A percentile compares a stretch with the other conserved stretches of the same genome.
Evolutionary conservation across 116 monocot species (phyloP).

Genomic region (Dioscorea cayenensis): DNA sequence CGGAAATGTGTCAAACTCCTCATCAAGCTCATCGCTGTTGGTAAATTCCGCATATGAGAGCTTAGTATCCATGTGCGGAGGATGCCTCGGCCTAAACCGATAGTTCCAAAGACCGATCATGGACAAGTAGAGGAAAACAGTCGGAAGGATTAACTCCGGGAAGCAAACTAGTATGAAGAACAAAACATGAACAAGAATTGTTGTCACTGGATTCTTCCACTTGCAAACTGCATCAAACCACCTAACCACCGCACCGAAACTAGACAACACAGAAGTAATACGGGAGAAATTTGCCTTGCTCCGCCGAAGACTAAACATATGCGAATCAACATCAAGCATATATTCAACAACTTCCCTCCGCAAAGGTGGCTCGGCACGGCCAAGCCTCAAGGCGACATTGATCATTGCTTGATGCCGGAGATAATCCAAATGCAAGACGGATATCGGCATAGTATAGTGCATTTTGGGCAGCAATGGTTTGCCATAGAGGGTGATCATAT

Average conservation of each 20-base stretch:
- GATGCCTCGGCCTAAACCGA: slow-evolving; percentile 17
- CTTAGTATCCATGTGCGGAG: slow-evolving; percentile 28
- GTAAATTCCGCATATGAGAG: slow-evolving; percentile 16
- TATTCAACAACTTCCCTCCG: slow-evolving; percentile 7
- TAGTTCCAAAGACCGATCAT: slow-evolving; percentile 34
- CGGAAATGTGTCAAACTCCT: slow-evolving; percentile 25
- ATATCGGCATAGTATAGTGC: slow-evolving; percentile 8
- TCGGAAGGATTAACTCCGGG: slow-evolving; percentile 22
- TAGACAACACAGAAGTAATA: not conserved
- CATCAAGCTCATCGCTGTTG: slow-evolving; percentile 14
- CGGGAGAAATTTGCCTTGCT: slow-evolving; percentile 10
- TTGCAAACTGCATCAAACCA: slow-evolving; percentile 5
- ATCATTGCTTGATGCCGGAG: slow-evolving; percentile 9
- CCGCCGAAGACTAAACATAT: slow-evolving; percentile 10
- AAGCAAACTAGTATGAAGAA: slow-evolving; percentile 12
- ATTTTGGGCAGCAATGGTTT: slow-evolving; percentile 10
- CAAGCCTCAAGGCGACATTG: not conserved
- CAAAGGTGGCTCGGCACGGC: slow-evolving; percentile 12
- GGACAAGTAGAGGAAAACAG: slow-evolving; percentile 30
- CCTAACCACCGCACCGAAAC: not conserved
- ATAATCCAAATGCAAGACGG: slow-evolving; percentile 1
- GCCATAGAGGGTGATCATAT: slow-evolving; percentile 7
- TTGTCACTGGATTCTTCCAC: slow-evolving; percentile 10
- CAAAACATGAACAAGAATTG: slow-evolving; percentile 1
- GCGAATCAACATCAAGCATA: slow-evolving; percentile 12